Conservation (phyloP, 129 eudicot genomes). For the Centella asiatica region DNA sequence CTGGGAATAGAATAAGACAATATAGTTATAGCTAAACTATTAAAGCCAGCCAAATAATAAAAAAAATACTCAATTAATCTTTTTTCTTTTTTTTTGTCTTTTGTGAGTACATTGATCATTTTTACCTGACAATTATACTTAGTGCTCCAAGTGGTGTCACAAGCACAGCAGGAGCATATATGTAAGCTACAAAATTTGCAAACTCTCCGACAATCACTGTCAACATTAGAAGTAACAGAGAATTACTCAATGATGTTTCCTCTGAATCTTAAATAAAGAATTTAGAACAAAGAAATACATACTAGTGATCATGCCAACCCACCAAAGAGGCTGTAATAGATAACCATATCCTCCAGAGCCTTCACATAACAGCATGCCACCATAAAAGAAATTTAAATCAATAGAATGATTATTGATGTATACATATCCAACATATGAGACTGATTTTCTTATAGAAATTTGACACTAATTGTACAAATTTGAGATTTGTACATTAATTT, state of each 20-base stretch:
- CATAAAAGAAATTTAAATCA: background rate
- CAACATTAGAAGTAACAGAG: conserved; percentile 1
- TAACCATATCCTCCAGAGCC: conserved; percentile 96
- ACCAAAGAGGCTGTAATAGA: conserved; percentile 80
- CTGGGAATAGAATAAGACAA: conserved; percentile 28
- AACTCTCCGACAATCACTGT: conserved; percentile 90
- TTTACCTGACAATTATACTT: conserved; percentile 86
- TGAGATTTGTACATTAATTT: too few species aligned
- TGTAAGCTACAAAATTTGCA: conserved; percentile 85
- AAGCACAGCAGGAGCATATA: conserved; percentile 89
- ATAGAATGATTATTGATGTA: background rate
- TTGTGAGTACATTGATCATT: background rate
- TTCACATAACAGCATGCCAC: conserved; percentile 15
- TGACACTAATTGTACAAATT: background rate
- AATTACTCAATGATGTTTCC: background rate
- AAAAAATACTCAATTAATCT: background rate
- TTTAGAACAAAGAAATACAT: conserved; percentile 25
- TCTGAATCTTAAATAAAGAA: background rate
- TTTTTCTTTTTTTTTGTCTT: background rate
- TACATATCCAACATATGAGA: background rate
- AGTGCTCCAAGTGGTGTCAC: conserved; percentile 93
- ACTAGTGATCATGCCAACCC: conserved; percentile 95
- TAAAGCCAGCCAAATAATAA: too few species aligned
- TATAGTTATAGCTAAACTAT: background rate
- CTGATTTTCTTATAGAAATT: background rate